Evolutionary conservation across 176 grass and related monocot genomes (phyloP).

Genomic region (Oryza glaberrima): DNA sequence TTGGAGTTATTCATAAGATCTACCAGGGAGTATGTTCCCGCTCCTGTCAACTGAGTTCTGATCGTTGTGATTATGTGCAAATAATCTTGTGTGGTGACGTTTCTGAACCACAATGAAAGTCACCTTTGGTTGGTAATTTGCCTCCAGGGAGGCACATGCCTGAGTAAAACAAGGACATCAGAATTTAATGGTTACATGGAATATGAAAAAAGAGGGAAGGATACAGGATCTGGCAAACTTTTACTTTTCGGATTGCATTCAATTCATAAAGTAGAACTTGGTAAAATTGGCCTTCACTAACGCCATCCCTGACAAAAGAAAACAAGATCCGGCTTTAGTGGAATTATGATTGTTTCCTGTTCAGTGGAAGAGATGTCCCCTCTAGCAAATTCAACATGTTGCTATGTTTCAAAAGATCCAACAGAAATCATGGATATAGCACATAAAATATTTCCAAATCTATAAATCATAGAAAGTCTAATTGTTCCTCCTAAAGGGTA

Average conservation of each 20-base stretch:
- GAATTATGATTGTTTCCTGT: not conserved
- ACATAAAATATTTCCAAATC: not conserved
- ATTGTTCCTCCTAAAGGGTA: not conserved
- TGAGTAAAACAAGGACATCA: conserved; percentile 34
- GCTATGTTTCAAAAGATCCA: not conserved
- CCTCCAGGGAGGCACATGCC: conserved; percentile 68
- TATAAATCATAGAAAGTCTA: not conserved
- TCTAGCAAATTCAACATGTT: not conserved
- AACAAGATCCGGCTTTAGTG: conserved; percentile 11
- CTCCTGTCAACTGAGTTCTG: conserved; percentile 47
- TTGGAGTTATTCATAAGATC: conserved; percentile 9
- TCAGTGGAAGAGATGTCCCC: not conserved
- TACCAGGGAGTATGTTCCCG: conserved; percentile 80
- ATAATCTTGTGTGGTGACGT: conserved; percentile 74
- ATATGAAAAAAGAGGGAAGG: not conserved
- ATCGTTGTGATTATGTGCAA: conserved; percentile 67
- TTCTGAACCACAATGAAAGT: conserved; percentile 80
- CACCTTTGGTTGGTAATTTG: conserved; percentile 68
- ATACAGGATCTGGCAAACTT: not conserved
- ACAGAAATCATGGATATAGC: not conserved
- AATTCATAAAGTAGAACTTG: conserved; percentile 71
- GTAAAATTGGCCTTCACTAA: conserved; percentile 76
- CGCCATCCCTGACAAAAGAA: conserved; percentile 54
- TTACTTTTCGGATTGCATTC: conserved; percentile 63
- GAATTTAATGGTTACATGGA: not conserved